These are phyloP conservation scores for Omphalea diandra DNA, from an alignment of 441 rosid genomes.

Conservation along the genomic window DNA sequence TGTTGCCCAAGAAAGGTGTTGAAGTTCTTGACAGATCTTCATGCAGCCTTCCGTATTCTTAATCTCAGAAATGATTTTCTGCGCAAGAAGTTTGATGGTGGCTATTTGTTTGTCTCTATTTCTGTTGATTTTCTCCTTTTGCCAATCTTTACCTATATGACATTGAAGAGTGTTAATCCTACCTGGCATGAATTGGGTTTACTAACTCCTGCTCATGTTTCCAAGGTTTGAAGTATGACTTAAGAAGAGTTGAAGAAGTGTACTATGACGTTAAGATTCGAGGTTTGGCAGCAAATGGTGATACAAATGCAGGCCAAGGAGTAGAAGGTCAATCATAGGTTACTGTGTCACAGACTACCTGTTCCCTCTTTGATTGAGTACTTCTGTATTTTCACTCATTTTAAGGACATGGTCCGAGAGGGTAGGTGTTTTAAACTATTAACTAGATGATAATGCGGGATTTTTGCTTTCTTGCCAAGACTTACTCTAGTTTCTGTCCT, in stretches of 20 bases:
- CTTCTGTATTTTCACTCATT: neutral
- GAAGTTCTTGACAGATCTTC: constrained; percentile 87
- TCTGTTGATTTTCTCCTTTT: neutral
- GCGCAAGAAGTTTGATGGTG: constrained; percentile 96
- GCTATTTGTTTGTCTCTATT: constrained; percentile 6
- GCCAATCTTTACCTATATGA: neutral
- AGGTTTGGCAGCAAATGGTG: constrained; percentile 51
- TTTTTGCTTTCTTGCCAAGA: neutral
- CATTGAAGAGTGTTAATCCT: neutral
- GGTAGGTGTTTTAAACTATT: neutral
- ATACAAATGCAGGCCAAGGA: constrained; percentile 36
- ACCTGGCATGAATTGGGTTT: constrained; percentile 3
- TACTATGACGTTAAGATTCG: constrained; percentile 84
- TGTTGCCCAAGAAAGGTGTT: constrained; percentile 88
- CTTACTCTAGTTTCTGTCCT: neutral
- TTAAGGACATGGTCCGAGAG: neutral
- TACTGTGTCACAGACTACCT: neutral
- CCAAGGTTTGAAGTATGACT: constrained; percentile 82
- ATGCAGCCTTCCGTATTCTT: constrained; percentile 89
- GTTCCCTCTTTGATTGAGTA: neutral
- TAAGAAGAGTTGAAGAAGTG: constrained; percentile 80
- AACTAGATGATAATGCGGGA: no score
- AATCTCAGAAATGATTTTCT: constrained; percentile 94
- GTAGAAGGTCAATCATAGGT: constrained; percentile 36
- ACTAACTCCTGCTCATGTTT: constrained; percentile 8